A percentile compares a stretch with the other conserved stretches of the same genome.
These are phyloP conservation scores for Tulasnella sp. DNA, from an alignment of 768 basidiomycete species.

Conservation along the genomic window DNA sequence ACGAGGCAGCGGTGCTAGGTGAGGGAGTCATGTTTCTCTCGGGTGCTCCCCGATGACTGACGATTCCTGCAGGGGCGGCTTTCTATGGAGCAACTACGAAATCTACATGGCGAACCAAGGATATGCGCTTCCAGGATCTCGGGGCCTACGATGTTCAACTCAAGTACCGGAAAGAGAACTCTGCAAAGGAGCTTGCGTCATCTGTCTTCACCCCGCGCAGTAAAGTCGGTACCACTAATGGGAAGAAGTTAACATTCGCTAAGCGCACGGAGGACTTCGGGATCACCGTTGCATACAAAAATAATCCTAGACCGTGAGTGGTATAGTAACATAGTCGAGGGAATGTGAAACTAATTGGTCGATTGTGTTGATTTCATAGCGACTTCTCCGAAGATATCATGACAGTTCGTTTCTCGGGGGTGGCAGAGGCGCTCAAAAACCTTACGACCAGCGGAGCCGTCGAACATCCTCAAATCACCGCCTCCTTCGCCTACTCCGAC, in stretches of 20 bases:
- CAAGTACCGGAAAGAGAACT: conserved; percentile 59
- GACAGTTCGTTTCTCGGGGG: conserved; percentile 59
- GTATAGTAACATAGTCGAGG: neutral
- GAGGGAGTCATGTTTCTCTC: conserved; percentile 4
- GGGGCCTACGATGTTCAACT: conserved; percentile 64
- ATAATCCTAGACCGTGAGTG: conserved; percentile 48
- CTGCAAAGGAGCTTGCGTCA: conserved; percentile 54
- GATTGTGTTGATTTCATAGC: conserved; percentile 27
- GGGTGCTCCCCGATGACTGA: neutral
- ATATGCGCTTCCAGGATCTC: conserved; percentile 75
- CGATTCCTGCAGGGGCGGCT: conserved; percentile 50
- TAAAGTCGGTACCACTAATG: conserved; percentile 60
- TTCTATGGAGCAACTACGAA: conserved; percentile 84
- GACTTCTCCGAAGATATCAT: conserved; percentile 66
- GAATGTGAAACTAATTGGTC: neutral
- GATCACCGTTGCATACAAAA: conserved; percentile 69
- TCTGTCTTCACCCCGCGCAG: conserved; percentile 68
- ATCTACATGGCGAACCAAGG: conserved; percentile 90
- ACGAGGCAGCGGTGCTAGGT: conserved; percentile 91
- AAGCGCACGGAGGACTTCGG: conserved; percentile 77
- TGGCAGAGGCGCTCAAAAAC: conserved; percentile 68
- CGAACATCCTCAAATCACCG: conserved; percentile 71
- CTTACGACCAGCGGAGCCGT: conserved; percentile 70
- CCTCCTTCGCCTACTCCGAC: conserved; percentile 71
- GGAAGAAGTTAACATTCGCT: conserved; percentile 58